phyloP scores from a whole-genome alignment of 2,329 filamentous ascomycete species.

The Aplosporella prunicola region DNA sequence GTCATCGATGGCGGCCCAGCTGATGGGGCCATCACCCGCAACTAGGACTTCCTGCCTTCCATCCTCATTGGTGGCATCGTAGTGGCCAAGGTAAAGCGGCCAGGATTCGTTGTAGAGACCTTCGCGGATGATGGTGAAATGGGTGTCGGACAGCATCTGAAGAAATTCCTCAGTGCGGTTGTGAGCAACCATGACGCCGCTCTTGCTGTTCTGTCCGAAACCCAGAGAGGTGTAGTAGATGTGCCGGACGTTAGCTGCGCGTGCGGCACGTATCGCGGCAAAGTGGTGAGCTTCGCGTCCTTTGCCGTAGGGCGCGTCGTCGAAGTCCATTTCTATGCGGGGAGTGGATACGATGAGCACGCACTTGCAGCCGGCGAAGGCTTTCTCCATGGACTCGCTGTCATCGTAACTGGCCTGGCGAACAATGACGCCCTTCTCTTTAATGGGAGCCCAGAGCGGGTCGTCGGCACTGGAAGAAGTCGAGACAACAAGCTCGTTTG shows the following conservation, averaged over 20 bases:
- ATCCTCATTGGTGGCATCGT: constrained; percentile 25
- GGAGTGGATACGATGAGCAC: constrained; percentile 39
- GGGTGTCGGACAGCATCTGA: constrained; percentile 16
- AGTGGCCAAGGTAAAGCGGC: constrained; percentile 40
- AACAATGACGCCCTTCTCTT: constrained; percentile 23
- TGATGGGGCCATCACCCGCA: constrained; percentile 33
- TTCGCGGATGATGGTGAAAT: constrained; percentile 33
- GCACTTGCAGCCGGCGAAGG: constrained; percentile 29
- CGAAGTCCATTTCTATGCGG: constrained; percentile 35
- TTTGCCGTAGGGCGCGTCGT: constrained; percentile 30
- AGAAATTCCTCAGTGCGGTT: constrained; percentile 37
- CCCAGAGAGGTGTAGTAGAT: constrained; percentile 39
- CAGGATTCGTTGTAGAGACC: constrained; percentile 40
- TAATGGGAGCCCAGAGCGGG: constrained; percentile 21
- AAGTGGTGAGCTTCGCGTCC: constrained; percentile 38
- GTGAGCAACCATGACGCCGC: constrained; percentile 38
- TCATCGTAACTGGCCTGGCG: constrained; percentile 19
- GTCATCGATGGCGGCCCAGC: constrained; percentile 37
- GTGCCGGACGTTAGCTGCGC: constrained; percentile 32
- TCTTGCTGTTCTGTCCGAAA: constrained; percentile 32
- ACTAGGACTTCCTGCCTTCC: constrained; percentile 28
- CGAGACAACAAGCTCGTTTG: constrained; percentile 29
- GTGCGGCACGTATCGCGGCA: constrained; percentile 33
- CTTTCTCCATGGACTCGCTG: constrained; percentile 12
- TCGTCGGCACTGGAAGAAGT: constrained; percentile 15